Base-by-base conservation (phyloP, 768 basidiomycete genomes). In the Collybia mongolica region DNA sequence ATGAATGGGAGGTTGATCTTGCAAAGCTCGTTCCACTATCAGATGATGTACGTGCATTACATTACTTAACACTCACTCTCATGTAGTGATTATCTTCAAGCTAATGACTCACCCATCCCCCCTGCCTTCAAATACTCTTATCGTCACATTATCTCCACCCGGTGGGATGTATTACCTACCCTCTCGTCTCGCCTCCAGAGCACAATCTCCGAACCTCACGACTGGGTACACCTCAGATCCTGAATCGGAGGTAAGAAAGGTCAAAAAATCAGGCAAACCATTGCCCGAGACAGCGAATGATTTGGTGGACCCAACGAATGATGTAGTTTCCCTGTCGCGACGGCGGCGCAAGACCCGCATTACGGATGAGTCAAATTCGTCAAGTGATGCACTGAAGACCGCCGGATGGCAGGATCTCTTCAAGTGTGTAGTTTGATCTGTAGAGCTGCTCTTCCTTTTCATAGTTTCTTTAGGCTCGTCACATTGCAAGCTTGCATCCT, bases 221-320 rank as follows among this genome's bases (percentile, higher is more conserved):
- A 60, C 61, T 22, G 87, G 84, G 7, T 89, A 88, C 59, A 76
- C 76, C 23, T 89, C 89, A 1, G 88, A 90, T 58, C 86, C 87
- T 28, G 89, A 90, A 68, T 69, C 68, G 18, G 77, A 77, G 38
- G 60, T 74, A 14, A 68, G 73, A 39, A 77, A 72, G 52, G 66
- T 71, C 12, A 72, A 74, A 44, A 71, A 71, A 44, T 54, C 47
- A 5, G 60, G 56, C 5, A 32, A 32, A 6, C 61, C 54, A 14
- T 24, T 55, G 17, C 20, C 47, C 22, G 29, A 24, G 17, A 37
- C 47, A 24, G 20, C 51, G 29, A 49, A 44, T 36, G 59, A 52
- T 8, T 44, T 52, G 35, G 23, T 48, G 37, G 48, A 45, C 35
- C 44, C 51, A 11, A 51, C 26, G 12, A 52, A 51, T 22, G 65